phyloP scores from a whole-genome alignment of 352 stramenopile genomes.

The Phytopythium kandeliae region DNA sequence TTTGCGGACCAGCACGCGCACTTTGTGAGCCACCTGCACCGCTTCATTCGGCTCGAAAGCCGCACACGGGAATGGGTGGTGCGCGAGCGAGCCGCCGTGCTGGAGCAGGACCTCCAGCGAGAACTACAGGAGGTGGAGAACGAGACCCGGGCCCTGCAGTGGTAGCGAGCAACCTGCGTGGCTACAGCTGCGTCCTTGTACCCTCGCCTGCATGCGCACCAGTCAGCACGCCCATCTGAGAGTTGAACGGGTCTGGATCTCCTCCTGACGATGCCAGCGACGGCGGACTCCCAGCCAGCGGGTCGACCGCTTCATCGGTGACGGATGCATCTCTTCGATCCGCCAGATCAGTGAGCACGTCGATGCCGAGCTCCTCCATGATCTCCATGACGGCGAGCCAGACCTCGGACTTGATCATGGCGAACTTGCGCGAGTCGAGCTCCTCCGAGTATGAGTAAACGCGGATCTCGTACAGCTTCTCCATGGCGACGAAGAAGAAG shows the following conservation, averaged over 20 bases:
- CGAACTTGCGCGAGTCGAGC: slow-evolving; percentile 80
- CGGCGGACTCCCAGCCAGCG: slow-evolving; percentile 1
- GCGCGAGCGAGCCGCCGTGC: slow-evolving; percentile 39
- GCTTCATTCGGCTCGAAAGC: slow-evolving; percentile 62
- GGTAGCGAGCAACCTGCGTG: slow-evolving; percentile 5
- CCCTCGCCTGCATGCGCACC: slow-evolving; percentile 30
- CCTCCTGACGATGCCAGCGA: background rate
- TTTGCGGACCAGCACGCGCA: slow-evolving; percentile 36
- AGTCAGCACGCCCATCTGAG: slow-evolving; percentile 52
- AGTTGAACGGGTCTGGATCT: slow-evolving; percentile 38
- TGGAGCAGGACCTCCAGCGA: slow-evolving; percentile 64
- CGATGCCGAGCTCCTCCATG: slow-evolving; percentile 75
- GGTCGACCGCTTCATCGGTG: slow-evolving; percentile 1
- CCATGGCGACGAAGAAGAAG: slow-evolving; percentile 86
- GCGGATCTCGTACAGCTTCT: slow-evolving; percentile 74
- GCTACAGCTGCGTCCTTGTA: slow-evolving; percentile 35
- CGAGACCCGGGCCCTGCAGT: slow-evolving; percentile 26
- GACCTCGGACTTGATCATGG: slow-evolving; percentile 86
- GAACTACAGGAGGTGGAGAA: slow-evolving; percentile 44
- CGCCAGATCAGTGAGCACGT: slow-evolving; percentile 36
- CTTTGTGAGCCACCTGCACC: slow-evolving; percentile 43
- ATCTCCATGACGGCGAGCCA: slow-evolving; percentile 88
- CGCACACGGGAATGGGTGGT: slow-evolving; percentile 29
- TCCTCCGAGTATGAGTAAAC: slow-evolving; percentile 88
- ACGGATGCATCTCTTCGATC: slow-evolving; percentile 1